These are phyloP conservation scores for Malus hybrid DNA, from an alignment of 331 rosid genomes.

Conservation along the genomic window DNA sequence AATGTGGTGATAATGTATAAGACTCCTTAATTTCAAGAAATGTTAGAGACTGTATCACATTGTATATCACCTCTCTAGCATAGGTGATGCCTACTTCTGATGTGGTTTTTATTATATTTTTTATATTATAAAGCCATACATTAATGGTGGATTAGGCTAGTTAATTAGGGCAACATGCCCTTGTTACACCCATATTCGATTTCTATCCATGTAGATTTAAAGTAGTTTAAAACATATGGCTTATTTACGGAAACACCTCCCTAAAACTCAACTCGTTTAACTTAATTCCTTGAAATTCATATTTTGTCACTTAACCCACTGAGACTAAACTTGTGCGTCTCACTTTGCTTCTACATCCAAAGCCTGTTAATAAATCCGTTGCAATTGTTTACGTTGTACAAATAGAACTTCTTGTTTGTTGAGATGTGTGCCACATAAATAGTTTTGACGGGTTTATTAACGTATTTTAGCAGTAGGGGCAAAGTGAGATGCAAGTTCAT, in stretches of 20 bases:
- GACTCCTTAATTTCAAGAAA: too few species aligned
- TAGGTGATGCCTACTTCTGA: too few species aligned
- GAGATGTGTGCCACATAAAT: neutral
- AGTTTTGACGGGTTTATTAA: neutral
- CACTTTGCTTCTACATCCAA: neutral
- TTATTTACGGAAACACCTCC: neutral
- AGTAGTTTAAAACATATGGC: too few species aligned
- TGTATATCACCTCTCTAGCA: too few species aligned
- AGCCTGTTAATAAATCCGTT: neutral
- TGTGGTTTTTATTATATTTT: too few species aligned
- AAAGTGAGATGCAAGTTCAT: neutral
- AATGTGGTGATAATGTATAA: neutral
- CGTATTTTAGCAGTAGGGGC: neutral
- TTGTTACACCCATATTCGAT: too few species aligned
- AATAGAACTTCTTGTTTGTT: neutral
- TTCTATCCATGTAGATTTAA: too few species aligned
- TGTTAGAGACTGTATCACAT: too few species aligned
- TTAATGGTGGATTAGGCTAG: too few species aligned
- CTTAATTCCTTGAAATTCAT: neutral
- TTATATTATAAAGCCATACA: too few species aligned
- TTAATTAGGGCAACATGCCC: too few species aligned
- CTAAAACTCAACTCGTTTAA: neutral
- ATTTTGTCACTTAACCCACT: neutral
- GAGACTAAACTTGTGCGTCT: too few species aligned
- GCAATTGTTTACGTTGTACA: neutral